Base-by-base conservation (phyloP, 306 rosid species). In the Castanopsis chinensis region DNA sequence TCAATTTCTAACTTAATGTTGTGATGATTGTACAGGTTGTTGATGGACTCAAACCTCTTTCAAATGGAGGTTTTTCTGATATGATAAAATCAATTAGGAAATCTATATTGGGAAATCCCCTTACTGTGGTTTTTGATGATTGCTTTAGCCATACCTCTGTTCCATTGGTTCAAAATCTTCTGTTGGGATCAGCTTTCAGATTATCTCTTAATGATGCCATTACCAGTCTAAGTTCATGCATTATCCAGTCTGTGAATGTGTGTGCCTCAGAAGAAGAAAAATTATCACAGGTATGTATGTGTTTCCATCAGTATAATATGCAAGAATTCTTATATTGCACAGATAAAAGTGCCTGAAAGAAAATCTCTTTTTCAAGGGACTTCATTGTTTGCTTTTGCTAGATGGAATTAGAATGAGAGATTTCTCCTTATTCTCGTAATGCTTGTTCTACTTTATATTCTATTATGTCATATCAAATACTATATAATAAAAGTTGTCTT, bases 161-260 rank as follows among this genome's bases (percentile, higher is more conserved):
- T 63, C 87, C 91, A 5, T 32, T 82, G 71, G 80, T 93, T 83
- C 94, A 60, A 76, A 52, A 84, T 81, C 91, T 93, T 84, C 70
- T 91, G 32, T 57, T 56, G 0, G 88, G 96, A 82, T 63, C 96
- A 55, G 72, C 90, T 63, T 86, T 80, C 83, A 88, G 91, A 83
- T 83, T 95, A 63, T 91, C 92, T 79, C 80, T 82, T 25, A 80
- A 84, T 65, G 81, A 82, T 80, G 80, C 92, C 68, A 45, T 89
- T 64, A 56, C 87, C 79, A 82, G 93, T 91, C 88, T 63, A 87
- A 86, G 98, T 87, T 91, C 95, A 68, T 87, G 91, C 86, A 85
- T 88, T 85, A 64, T 83, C 79, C 94, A 91, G 83, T 88, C 91
- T 52, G 90, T 86, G 59, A 73, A 77, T 76, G 84, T 79, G 53